Evolutionary conservation across 345 rosid genomes (phyloP), one percentile per base, ranked within the genome.

Genomic region (Salix koriyanagi): DNA sequence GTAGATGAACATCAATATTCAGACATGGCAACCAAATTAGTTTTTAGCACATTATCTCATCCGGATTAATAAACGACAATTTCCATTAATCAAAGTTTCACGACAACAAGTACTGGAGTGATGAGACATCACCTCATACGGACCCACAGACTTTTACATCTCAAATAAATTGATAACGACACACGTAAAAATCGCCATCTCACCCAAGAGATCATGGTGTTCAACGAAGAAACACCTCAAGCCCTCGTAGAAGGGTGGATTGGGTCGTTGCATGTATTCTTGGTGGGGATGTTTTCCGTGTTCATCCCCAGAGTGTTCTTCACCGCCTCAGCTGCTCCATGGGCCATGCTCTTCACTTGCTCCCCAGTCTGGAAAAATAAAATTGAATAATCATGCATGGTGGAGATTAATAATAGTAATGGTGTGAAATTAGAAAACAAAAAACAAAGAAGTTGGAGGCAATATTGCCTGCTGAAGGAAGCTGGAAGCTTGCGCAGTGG

Each of bases 281-380:
- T 21, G 32, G 61, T 15, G 4, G 75, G 21, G 9, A 4, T 50
- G 54, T 21, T 67, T 21, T 74, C 67, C 1, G 60, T 1, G 72
- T 67, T 74, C 81, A 83, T 77, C 14, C 83, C 83, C 4, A 83
- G 48, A 18, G 86, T 83, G 75, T 23, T 80, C 81, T 60, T 83
- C 72, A 83, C 74, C 28, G 77, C 83, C 16, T 70, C 79, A 25
- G 84, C 84, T 70, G 84, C 84, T n/a, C 79, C 84, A 2, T 77
- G 76, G 1, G 86, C 86, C 79, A 83, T 77, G 77, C 21, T 79
- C 65, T 62, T 76, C 76, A 83, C 79, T 67, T 77, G 81, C 74
- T 83, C 83, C 54, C 80, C 80, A 12, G 79, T 77, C 81, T 83
- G 69, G 64, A 58, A 70, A n/a, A 9, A 9, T 7, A 25, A 6